phyloP scores from a whole-genome alignment of 805 yeast species.

The Ogataea trehalophila region DNA sequence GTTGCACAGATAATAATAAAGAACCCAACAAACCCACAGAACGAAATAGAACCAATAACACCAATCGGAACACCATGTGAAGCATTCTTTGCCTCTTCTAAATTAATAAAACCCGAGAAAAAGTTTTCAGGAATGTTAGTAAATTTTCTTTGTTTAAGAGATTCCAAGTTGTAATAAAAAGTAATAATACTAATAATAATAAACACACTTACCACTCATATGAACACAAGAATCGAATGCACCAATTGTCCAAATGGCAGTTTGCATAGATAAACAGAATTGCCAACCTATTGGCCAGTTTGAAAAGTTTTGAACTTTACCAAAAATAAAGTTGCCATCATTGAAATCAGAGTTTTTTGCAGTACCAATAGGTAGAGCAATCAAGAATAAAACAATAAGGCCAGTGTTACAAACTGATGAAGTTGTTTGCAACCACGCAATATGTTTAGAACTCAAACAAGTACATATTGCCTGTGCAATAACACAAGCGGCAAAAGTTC shows the following conservation, averaged over 20 bases:
- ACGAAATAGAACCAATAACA: slow-evolving; percentile 52
- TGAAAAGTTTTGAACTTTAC: slow-evolving; percentile 43
- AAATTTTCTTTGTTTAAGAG: no score
- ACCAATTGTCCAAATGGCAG: slow-evolving; percentile 72
- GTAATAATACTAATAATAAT: no score
- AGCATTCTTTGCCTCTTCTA: slow-evolving; percentile 58
- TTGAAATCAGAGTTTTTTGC: slow-evolving; percentile 36
- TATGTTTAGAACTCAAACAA: slow-evolving; percentile 49
- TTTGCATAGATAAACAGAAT: slow-evolving; percentile 41
- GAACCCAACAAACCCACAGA: slow-evolving; percentile 58
- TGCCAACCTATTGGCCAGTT: slow-evolving; percentile 61
- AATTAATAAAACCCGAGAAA: no score
- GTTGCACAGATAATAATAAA: slow-evolving; percentile 46
- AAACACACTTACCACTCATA: slow-evolving; percentile 53
- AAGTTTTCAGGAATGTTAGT: no score
- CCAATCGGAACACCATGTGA: slow-evolving; percentile 61
- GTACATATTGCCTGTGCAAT: slow-evolving; percentile 48
- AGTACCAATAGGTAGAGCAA: slow-evolving; percentile 64
- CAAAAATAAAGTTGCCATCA: slow-evolving; percentile 52
- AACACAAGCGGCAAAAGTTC: slow-evolving; percentile 60
- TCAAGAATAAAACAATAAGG: slow-evolving; percentile 48
- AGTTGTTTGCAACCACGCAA: slow-evolving; percentile 55
- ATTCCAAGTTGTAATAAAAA: no score
- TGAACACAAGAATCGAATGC: slow-evolving; percentile 71
- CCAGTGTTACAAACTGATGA: slow-evolving; percentile 52